Evolutionary conservation across 78 protist species (phyloP).

Genomic region (Pirum gemmata): DNA sequence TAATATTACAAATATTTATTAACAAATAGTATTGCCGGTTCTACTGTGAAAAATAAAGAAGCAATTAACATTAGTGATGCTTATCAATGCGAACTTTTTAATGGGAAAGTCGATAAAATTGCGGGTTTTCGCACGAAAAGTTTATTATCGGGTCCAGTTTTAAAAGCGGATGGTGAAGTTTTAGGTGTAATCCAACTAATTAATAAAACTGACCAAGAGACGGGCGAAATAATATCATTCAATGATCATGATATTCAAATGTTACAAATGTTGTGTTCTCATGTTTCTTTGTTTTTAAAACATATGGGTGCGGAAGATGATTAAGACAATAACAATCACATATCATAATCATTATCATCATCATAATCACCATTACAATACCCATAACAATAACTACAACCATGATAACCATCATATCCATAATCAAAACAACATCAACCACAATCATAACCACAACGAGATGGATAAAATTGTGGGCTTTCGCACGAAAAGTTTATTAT

Average conservation of each 20-base stretch:
- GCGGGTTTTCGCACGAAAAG: conserved; percentile 28
- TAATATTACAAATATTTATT: too few species aligned
- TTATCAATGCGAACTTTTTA: conserved; percentile 12
- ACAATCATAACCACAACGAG: too few species aligned
- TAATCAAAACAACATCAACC: too few species aligned
- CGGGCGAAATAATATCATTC: neutral
- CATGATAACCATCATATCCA: too few species aligned
- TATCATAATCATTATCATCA: too few species aligned
- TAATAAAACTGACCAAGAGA: neutral
- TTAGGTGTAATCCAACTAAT: conserved; percentile 25
- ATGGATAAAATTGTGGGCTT: conserved; percentile 25
- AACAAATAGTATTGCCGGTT: conserved; percentile 30
- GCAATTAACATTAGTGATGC: neutral
- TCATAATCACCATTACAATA: too few species aligned
- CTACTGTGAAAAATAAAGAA: neutral
- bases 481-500: conserved; percentile 7
- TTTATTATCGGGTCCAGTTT: conserved; percentile 11
- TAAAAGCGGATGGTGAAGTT: conserved; percentile 8
- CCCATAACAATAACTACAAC: too few species aligned
- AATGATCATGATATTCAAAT: neutral
- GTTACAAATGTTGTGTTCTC: neutral
- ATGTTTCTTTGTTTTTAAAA: neutral
- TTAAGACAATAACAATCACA: too few species aligned
- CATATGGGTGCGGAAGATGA: neutral
- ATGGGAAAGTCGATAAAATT: neutral